These are phyloP conservation scores for Chrysosporium keratinophilum DNA, from an alignment of 2,329 filamentous ascomycete genomes.

Conservation along the genomic window DNA sequence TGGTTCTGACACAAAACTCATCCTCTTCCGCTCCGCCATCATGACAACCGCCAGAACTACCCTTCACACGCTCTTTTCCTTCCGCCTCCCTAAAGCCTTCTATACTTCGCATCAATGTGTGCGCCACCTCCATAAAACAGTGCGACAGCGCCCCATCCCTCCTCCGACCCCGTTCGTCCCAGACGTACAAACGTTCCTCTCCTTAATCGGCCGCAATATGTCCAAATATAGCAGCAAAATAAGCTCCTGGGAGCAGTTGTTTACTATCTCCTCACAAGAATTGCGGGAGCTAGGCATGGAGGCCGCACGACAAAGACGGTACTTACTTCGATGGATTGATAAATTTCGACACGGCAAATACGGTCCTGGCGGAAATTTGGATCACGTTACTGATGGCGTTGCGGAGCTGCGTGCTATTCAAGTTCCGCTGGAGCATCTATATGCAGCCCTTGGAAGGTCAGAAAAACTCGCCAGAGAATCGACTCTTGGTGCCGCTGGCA, in stretches of 20 bases:
- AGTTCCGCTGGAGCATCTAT: constrained; percentile 33
- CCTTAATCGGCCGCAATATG: constrained; percentile 78
- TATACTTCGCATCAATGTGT: constrained; percentile 25
- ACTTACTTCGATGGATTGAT: constrained; percentile 79
- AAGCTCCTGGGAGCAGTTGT: constrained; percentile 79
- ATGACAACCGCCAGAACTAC: constrained; percentile 12
- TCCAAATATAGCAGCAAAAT: constrained; percentile 77
- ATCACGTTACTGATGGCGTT: constrained; percentile 55
- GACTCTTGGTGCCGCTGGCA: constrained; percentile 19
- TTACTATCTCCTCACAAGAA: constrained; percentile 66
- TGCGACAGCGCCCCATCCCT: constrained; percentile 45
- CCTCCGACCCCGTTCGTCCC: constrained; percentile 74
- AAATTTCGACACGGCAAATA: constrained; percentile 67
- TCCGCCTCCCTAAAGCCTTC: constrained; percentile 17
- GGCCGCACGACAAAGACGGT: constrained; percentile 68
- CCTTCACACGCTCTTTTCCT: constrained; percentile 4
- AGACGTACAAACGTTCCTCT: constrained; percentile 75
- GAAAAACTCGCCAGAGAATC: not conserved
- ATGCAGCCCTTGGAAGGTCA: constrained; percentile 10
- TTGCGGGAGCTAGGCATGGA: constrained; percentile 78
- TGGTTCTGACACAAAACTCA: not conserved
- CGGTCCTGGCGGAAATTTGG: constrained; percentile 73
- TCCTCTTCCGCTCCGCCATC: not conserved
- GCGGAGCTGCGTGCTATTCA: constrained; percentile 51
- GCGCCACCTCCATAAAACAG: constrained; percentile 35